A percentile compares a stretch with the other conserved stretches of the same genome.
phyloP scores from a whole-genome alignment of 345 rosid genomes.

The Aegle marmelos region DNA sequence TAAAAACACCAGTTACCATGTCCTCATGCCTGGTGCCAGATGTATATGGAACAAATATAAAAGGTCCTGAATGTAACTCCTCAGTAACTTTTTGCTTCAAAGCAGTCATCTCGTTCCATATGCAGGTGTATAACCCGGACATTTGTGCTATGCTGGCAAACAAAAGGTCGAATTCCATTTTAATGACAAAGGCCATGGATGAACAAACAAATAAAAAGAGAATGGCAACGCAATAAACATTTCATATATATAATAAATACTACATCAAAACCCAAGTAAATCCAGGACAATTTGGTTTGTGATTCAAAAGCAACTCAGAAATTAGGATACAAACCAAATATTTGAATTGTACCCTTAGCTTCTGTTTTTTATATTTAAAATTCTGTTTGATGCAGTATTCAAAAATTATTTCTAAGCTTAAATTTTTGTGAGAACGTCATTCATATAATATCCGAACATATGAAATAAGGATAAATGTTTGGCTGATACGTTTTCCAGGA shows the following conservation, averaged over 20 bases:
- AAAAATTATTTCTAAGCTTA: no score
- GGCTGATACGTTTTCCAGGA: no score
- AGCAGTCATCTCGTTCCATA: conserved; percentile 66
- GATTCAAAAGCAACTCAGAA: no score
- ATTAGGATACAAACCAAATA: no score
- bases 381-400: no score
- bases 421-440: no score
- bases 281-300: no score
- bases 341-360: no score
- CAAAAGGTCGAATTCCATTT: conserved; percentile 18
- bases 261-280: background rate
- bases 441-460: no score
- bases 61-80: conserved; percentile 48
- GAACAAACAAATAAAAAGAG: background rate
- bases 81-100: conserved; percentile 45
- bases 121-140: conserved; percentile 66
- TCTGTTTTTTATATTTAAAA: no score
- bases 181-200: background rate
- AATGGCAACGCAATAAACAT: background rate
- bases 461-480: no score
- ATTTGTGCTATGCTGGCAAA: conserved; percentile 69
- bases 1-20: conserved; percentile 56
- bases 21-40: conserved; percentile 45
- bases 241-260: background rate
- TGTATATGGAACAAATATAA: conserved; percentile 68